These are phyloP conservation scores for Mychonastes homosphaera DNA, from an alignment of 139 green algal genomes.

Conservation along the genomic window DNA sequence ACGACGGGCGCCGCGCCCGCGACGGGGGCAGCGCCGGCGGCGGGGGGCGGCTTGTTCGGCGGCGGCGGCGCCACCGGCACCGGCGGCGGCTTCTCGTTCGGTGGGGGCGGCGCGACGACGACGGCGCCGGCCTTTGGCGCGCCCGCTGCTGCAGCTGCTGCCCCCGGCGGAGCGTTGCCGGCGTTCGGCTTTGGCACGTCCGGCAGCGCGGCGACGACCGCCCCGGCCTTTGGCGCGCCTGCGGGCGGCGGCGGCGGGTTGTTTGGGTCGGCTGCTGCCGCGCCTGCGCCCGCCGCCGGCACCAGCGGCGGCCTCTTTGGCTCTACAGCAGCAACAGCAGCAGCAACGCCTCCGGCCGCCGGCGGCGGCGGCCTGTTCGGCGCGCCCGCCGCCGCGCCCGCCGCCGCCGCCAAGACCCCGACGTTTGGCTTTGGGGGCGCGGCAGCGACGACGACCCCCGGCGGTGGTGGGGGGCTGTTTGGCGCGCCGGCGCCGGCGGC, in stretches of 20 bases:
- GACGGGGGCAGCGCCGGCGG: too few relatives aligned
- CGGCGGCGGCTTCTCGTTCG: too few relatives aligned
- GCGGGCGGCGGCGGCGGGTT: too few relatives aligned
- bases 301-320: conserved; percentile 4
- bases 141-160: not conserved
- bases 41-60: too few relatives aligned
- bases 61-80: too few relatives aligned
- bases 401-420: not conserved
- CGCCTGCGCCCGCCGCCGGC: not conserved
- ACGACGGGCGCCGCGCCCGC: too few relatives aligned
- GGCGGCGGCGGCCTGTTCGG: conserved; percentile 3
- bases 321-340: conserved; percentile 2
- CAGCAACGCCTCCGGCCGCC: not conserved
- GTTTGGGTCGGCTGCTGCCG: too few relatives aligned
- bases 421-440: not conserved
- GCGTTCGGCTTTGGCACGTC: conserved; percentile 4
- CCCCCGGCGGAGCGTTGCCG: conserved; percentile 1
- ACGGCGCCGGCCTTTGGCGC: conserved; percentile 13
- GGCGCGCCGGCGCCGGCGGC: not conserved
- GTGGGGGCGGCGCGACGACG: too few relatives aligned
- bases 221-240: not conserved
- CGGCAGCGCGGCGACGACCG: too few relatives aligned
- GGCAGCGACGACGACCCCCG: not conserved
- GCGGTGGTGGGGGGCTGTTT: not conserved
- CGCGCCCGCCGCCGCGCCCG: not conserved